Evolutionary conservation across 768 basidiomycete species (phyloP), one percentile per base, ranked within the genome.

Genomic region (Amanita pseudoporphyria): DNA sequence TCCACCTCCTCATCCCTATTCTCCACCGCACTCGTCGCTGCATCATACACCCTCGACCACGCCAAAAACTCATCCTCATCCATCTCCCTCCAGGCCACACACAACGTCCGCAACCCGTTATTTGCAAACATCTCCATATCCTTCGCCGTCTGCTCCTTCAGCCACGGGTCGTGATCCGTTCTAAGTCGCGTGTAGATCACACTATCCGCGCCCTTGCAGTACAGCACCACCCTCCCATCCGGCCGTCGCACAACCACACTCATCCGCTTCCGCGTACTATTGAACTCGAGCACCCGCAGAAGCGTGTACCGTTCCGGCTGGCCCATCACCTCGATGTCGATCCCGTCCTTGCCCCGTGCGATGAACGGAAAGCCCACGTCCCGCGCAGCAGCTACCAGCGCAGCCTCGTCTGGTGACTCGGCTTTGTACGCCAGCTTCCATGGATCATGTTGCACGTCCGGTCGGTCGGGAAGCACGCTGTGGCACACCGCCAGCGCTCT

Each of bases 41-140:
- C 78, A 50, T 98, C 93, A 64, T 89, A 93, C 14, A 71, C 69
- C 63, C 79, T 70, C 18, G 77, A 74, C 95, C 95, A 98, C 19
- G 69, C 67, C 53, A 82, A 56, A 61, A 89, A 98, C 67, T 98
- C 88, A 30, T 89, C 81, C 65, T 97, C 91, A 22, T 65, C 67
- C 55, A 98, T 61, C 54, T 80, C 77, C 52, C 87, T 72, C 61
- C 84, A 89, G 22, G 90, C 85, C 54, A 98, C 80, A 67, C 90
- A 94, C 38, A 99, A 71, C 52, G 95, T 98, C 55, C 95, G 71
- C 63, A 99, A 61, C 14, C 95, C 95, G 41, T 74, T 85, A 55
- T 97, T 99, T 47, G 95, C 95, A 64, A 96, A 96, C 52, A 71
- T 70, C 65, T 97, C 94, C 81, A 97, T 87, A 61, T 98, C 92